A percentile compares a stretch with the other conserved stretches of the same genome.
These are phyloP conservation scores for Papiliotrema fonsecae DNA, from an alignment of 1,284 basidiomycete species.

Conservation along the genomic window DNA sequence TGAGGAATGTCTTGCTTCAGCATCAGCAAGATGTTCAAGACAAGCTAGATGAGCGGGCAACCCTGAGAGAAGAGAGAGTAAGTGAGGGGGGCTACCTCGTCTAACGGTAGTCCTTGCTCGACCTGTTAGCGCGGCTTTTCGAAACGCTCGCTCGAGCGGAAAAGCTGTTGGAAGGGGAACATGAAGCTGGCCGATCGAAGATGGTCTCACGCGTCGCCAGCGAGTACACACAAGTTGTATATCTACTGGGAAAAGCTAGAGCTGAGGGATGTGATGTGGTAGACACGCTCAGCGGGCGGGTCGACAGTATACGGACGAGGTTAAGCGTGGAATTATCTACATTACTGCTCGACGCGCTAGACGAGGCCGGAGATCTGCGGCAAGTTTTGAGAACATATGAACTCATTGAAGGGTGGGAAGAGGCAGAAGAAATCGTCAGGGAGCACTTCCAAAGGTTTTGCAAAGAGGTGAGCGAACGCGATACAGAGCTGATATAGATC, in stretches of 20 bases:
- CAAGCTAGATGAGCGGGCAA: slow-evolving; percentile 67
- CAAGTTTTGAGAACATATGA: slow-evolving; percentile 83
- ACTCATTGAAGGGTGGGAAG: slow-evolving; percentile 68
- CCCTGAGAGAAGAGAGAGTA: slow-evolving; percentile 77
- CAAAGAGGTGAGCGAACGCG: slow-evolving; percentile 56
- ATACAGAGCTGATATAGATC: slow-evolving; percentile 14
- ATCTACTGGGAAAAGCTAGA: slow-evolving; percentile 76
- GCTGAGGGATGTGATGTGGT: slow-evolving; percentile 70
- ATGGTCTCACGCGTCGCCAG: slow-evolving; percentile 77
- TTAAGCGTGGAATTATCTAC: slow-evolving; percentile 77
- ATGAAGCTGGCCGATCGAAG: slow-evolving; percentile 51
- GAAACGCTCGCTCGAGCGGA: slow-evolving; percentile 80
- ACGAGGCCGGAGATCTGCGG: slow-evolving; percentile 50
- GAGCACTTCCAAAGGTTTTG: slow-evolving; percentile 67
- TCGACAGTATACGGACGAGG: slow-evolving; percentile 72
- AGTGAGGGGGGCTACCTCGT: neutral
- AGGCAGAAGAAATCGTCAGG: slow-evolving; percentile 78
- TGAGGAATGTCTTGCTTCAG: slow-evolving; percentile 39
- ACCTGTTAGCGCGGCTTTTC: slow-evolving; percentile 79
- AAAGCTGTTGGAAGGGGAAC: slow-evolving; percentile 57
- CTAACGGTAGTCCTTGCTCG: slow-evolving; percentile 62
- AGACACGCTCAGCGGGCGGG: slow-evolving; percentile 68
- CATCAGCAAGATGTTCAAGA: slow-evolving; percentile 67
- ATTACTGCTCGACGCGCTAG: slow-evolving; percentile 59
- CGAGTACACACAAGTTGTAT: slow-evolving; percentile 89